phyloP scores from a whole-genome alignment of 108 stramenopile species.

The Discostella pseudostelligera region DNA sequence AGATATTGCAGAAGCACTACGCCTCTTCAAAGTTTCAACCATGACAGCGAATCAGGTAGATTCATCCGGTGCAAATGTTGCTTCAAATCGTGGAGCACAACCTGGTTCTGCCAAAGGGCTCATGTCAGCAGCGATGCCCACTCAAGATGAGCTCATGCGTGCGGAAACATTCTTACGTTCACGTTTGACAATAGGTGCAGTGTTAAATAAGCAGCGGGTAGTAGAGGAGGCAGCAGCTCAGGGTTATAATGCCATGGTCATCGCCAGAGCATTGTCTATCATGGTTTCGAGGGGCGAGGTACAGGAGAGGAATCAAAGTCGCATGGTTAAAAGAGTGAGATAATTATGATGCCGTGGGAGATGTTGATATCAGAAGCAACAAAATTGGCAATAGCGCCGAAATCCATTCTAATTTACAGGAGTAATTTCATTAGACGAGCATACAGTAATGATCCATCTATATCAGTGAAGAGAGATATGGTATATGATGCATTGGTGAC shows the following conservation, averaged over 20 bases:
- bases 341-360: slow-evolving; percentile 8
- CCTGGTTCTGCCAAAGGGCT: slow-evolving; percentile 9
- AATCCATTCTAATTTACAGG: too few relatives aligned
- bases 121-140: slow-evolving; percentile 38
- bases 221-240: slow-evolving; percentile 84
- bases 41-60: slow-evolving; percentile 91
- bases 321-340: slow-evolving; percentile 77
- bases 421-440: too few relatives aligned
- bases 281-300: slow-evolving; percentile 80
- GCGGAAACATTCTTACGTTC: slow-evolving; percentile 77
- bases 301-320: slow-evolving; percentile 79
- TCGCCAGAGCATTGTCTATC: slow-evolving; percentile 69
- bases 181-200: slow-evolving; percentile 67
- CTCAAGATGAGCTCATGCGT: slow-evolving; percentile 69
- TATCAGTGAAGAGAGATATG: too few relatives aligned
- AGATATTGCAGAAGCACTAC: slow-evolving; percentile 98
- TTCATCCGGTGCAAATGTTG: slow-evolving; percentile 15
- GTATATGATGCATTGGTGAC: too few relatives aligned
- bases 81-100: slow-evolving; percentile 25
- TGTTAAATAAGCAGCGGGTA: slow-evolving; percentile 82
- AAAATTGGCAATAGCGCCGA: too few relatives aligned
- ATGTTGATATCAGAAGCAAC: too few relatives aligned
- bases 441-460: too few relatives aligned
- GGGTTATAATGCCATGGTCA: slow-evolving; percentile 78
- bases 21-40: slow-evolving; percentile 96